Base-by-base conservation (phyloP, 768 basidiomycete species). In the Pleurotus djamor region DNA sequence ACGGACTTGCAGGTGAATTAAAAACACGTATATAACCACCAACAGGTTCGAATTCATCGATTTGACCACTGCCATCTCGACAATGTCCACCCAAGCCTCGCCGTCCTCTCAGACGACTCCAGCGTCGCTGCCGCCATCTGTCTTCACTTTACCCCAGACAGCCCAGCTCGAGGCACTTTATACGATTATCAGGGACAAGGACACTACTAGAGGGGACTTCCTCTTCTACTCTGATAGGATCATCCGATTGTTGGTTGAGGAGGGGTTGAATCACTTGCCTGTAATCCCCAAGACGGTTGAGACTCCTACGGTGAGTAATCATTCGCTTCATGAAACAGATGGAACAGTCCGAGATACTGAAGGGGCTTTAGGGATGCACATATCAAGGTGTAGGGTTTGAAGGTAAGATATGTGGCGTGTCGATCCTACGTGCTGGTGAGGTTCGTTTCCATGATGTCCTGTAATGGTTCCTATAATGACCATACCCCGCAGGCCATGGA, bases 361-460 rank as follows among this genome's bases (percentile, higher is more conserved):
- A 36, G 32, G 16, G 16, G 14, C 59, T 49, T 14, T 55, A 89
- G 85, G 95, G 95, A 54, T 83, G 86, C 54, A 80, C 79, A 6
- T 97, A 96, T 70, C 84, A 92, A 59, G 96, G 96, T 14, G 94
- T 98, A 1, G 89, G 93, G 0, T 99, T 99, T 67, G 89, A 96
- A 68, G 96, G 96, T 5, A 93, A 94, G 77, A 96, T 98, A 62
- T 96, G 95, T 67, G 95, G 95, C 13, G 95, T 98, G 21, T 95
- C 93, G 4, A 98, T 98, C 67, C 81, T 98, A 66, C 82, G 96
- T 13, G 94, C 94, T 6, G 96, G 96, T 63, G 94, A 96, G 86
- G 89, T 89, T 66, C 54, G 79, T 65, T 14, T 55, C 50, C 48
- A 28, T 16, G 13, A 45, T 41, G 21, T 28, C 21, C 21, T 28